phyloP scores from a whole-genome alignment of 305 asterid genomes.

The Solanum hybrid region DNA sequence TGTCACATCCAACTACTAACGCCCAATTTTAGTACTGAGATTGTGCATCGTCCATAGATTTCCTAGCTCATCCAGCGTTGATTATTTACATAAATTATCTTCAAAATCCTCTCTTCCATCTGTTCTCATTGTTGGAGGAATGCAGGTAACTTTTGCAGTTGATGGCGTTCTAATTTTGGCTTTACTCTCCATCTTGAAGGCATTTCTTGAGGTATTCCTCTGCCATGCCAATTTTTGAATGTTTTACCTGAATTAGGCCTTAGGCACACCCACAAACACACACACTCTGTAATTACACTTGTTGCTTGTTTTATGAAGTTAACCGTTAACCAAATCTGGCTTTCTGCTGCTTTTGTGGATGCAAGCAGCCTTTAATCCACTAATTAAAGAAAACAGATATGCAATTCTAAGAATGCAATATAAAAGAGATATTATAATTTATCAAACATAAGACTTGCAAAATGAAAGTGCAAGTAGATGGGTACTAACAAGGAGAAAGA shows the following conservation, averaged over 20 bases:
- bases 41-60: neutral
- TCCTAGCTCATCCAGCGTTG: neutral
- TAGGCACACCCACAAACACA: neutral
- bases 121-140: neutral
- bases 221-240: neutral
- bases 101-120: neutral
- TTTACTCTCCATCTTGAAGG: slow-evolving; percentile 25
- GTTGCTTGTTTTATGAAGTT: neutral
- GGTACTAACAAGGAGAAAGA: neutral
- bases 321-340: neutral
- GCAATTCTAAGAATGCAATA: neutral
- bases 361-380: neutral
- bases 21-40: neutral
- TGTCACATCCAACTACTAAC: neutral
- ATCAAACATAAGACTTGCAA: neutral
- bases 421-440: neutral
- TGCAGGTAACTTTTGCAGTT: slow-evolving; percentile 27
- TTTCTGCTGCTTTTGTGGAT: neutral
- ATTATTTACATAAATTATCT: neutral
- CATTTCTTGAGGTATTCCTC: slow-evolving; percentile 27
- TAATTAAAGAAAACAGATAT: neutral
- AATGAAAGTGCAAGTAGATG: neutral
- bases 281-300: neutral
- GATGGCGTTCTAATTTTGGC: slow-evolving; percentile 26
- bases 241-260: neutral